Conservation (phyloP, 768 basidiomycete genomes). For the Naganishia onofrii region DNA sequence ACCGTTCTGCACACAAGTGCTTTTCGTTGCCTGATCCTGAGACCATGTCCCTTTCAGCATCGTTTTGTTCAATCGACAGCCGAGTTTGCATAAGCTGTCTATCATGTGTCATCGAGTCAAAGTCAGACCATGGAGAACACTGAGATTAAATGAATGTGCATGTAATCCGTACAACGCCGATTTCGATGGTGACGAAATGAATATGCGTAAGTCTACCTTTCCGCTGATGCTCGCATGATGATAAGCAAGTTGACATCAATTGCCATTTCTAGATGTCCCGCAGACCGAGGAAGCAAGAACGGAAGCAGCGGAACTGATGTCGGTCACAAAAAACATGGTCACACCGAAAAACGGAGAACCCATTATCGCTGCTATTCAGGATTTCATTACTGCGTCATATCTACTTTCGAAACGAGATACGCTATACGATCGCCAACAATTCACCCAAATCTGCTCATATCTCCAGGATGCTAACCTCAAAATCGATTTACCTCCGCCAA, state of each 20-base stretch:
- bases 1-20: neutral
- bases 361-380: conserved; percentile 98
- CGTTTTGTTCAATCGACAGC: conserved; percentile 96
- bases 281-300: conserved; percentile 98
- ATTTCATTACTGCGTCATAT: conserved; percentile 98
- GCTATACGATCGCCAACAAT: conserved; percentile 89
- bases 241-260: neutral
- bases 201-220: conserved; percentile 68
- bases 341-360: conserved; percentile 98
- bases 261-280: conserved; percentile 72
- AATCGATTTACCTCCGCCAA: conserved; percentile 92
- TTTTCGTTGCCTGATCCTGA: conserved; percentile 13
- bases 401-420: conserved; percentile 87
- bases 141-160: conserved; percentile 96
- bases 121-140: conserved; percentile 94
- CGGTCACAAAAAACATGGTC: conserved; percentile 91
- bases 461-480: conserved; percentile 84
- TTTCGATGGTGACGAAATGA: conserved; percentile 99
- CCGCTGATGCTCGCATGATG: neutral
- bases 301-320: conserved; percentile 96
- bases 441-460: conserved; percentile 94
- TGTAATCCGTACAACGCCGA: conserved; percentile 99
- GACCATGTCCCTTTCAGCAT: conserved; percentile 57
- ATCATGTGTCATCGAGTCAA: conserved; percentile 99
- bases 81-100: conserved; percentile 96